A percentile compares a stretch with the other conserved stretches of the same genome.
Evolutionary conservation across 164 flowering plant genomes (phyloP).

Genomic region (Magnolia sinica): DNA sequence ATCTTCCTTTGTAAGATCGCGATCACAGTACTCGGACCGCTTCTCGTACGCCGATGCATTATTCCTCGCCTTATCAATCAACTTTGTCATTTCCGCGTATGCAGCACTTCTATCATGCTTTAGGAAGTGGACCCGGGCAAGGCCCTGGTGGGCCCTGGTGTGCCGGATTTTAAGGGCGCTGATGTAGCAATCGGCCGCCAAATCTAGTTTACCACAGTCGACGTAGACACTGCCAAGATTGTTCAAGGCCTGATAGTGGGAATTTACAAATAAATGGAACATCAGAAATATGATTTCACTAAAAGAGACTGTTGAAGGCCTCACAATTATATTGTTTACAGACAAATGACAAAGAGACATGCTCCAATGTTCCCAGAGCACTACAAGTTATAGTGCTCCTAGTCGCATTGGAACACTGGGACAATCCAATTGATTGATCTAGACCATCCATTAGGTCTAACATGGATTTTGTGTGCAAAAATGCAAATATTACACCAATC

Average conservation of each 20-base stretch:
- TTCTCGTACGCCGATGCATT: slow-evolving; percentile 98
- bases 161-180: slow-evolving; percentile 91
- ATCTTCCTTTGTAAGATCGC: slow-evolving; percentile 80
- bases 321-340: not conserved
- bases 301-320: not conserved
- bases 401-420: too few relatives aligned
- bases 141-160: slow-evolving; percentile 97
- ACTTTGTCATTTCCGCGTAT: slow-evolving; percentile 85
- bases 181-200: slow-evolving; percentile 93
- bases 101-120: slow-evolving; percentile 73
- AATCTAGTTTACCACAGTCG: slow-evolving; percentile 70
- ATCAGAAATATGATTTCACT: not conserved
- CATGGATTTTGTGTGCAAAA: too few relatives aligned
- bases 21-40: slow-evolving; percentile 96
- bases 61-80: slow-evolving; percentile 82
- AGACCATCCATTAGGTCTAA: too few relatives aligned
- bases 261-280: not conserved
- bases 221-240: slow-evolving; percentile 96
- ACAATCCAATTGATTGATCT: too few relatives aligned
- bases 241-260: slow-evolving; percentile 75
- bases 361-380: not conserved
- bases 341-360: not conserved
- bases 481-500: too few relatives aligned
- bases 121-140: slow-evolving; percentile 90
- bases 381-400: not conserved